Conservation (phyloP, 1,284 basidiomycete species). For the Omphalotus olearius region DNA sequence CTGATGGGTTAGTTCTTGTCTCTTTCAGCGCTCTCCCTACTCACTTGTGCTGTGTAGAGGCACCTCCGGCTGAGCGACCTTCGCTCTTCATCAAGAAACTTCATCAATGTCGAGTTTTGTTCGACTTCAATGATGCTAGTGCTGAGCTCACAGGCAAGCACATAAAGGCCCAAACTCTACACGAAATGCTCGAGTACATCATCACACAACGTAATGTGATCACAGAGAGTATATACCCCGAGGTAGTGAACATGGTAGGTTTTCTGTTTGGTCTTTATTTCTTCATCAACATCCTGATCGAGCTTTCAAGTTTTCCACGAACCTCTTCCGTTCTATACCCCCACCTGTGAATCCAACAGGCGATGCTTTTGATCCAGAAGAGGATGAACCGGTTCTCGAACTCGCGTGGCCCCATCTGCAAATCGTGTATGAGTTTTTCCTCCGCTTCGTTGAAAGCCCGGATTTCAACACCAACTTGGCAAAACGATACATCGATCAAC, state of each 20-base stretch:
- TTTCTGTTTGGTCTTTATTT: slow-evolving; percentile 10
- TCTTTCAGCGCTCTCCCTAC: slow-evolving; percentile 1
- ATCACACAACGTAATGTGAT: slow-evolving; percentile 96
- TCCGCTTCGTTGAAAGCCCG: slow-evolving; percentile 96
- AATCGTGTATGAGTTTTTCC: slow-evolving; percentile 99
- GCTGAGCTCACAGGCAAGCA: slow-evolving; percentile 96
- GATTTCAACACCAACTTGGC: slow-evolving; percentile 99
- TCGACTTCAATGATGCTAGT: slow-evolving; percentile 99
- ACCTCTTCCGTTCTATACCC: slow-evolving; percentile 99
- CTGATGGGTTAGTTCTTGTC: slow-evolving; percentile 74
- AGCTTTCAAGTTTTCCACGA: slow-evolving; percentile 78
- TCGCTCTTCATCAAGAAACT: slow-evolving; percentile 95
- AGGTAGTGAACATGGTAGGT: slow-evolving; percentile 96
- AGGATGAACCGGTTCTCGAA: slow-evolving; percentile 98
- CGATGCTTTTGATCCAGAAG: slow-evolving; percentile 98
- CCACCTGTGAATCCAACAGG: slow-evolving; percentile 98
- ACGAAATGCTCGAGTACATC: slow-evolving; percentile 99
- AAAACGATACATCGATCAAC: slow-evolving; percentile 96
- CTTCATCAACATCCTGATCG: slow-evolving; percentile 14
- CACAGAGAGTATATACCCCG: slow-evolving; percentile 97
- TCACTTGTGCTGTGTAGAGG: slow-evolving; percentile 56
- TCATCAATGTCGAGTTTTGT: slow-evolving; percentile 93
- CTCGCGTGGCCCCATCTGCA: slow-evolving; percentile 99
- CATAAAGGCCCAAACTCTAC: slow-evolving; percentile 95
- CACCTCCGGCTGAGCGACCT: slow-evolving; percentile 82